phyloP scores from a whole-genome alignment of 768 basidiomycete species.

The Lactarius psammicola region DNA sequence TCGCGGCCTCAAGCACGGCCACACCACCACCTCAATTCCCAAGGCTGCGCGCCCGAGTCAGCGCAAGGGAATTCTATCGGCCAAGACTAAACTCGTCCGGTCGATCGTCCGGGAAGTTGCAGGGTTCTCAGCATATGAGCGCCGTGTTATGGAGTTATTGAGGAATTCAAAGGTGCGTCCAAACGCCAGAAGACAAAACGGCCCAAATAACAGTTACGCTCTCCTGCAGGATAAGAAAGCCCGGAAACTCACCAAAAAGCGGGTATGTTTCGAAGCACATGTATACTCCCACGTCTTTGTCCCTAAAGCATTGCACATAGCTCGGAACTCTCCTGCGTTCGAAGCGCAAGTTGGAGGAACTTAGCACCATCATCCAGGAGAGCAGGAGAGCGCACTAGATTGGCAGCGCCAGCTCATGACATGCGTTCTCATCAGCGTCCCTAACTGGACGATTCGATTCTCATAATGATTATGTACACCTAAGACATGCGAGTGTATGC shows the following conservation, averaged over 20 bases:
- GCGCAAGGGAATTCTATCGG: slow-evolving; percentile 88
- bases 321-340: slow-evolving; percentile 97
- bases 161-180: slow-evolving; percentile 89
- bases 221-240: slow-evolving; percentile 91
- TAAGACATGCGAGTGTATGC: slow-evolving; percentile 25
- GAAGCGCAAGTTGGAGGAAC: slow-evolving; percentile 98
- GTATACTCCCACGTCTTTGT: slow-evolving; percentile 7
- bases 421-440: neutral
- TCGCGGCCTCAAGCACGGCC: slow-evolving; percentile 82
- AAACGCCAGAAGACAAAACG: neutral
- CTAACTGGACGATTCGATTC: neutral
- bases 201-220: neutral
- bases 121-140: slow-evolving; percentile 97
- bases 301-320: slow-evolving; percentile 40
- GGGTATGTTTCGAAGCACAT: slow-evolving; percentile 58
- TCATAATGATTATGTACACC: slow-evolving; percentile 22
- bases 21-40: slow-evolving; percentile 81
- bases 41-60: slow-evolving; percentile 77
- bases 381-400: slow-evolving; percentile 68
- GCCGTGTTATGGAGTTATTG: slow-evolving; percentile 96
- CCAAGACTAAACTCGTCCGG: slow-evolving; percentile 92
- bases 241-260: slow-evolving; percentile 98
- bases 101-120: slow-evolving; percentile 94
- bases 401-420: neutral
- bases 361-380: slow-evolving; percentile 88